Percentiles rank a stretch among this genome's conserved stretches.
phyloP scores from a whole-genome alignment of 2,329 filamentous ascomycete species.

The Chaetomium sp. region DNA sequence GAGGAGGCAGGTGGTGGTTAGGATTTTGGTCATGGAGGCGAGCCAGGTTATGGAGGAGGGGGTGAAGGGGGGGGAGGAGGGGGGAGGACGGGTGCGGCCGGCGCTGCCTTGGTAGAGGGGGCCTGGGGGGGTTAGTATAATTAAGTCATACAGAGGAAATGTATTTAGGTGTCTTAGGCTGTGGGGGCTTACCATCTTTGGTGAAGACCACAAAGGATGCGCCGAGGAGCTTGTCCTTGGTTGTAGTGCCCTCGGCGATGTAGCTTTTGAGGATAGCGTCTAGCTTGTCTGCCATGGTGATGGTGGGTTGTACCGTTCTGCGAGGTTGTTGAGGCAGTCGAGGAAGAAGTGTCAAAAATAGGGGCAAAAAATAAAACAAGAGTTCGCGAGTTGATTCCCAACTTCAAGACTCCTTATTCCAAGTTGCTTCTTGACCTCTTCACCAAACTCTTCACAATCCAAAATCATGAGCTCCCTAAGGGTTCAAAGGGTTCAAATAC shows the following conservation, averaged over 20 bases:
- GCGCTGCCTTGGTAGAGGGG: constrained; percentile 32
- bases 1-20: constrained; percentile 33
- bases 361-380: too few species aligned
- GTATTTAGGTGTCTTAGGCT: too few species aligned
- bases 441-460: too few species aligned
- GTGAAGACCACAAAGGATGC: constrained; percentile 26
- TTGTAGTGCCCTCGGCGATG: constrained; percentile 21
- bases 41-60: constrained; percentile 31
- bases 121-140: constrained; percentile 20
- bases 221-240: constrained; percentile 27
- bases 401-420: too few species aligned
- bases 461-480: too few species aligned
- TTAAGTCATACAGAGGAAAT: too few species aligned
- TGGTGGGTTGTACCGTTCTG: too few species aligned
- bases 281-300: constrained; percentile 18
- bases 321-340: too few species aligned
- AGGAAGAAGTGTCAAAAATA: too few species aligned
- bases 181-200: constrained; percentile 21
- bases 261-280: constrained; percentile 23
- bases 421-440: too few species aligned
- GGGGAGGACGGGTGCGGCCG: constrained; percentile 31
- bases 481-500: too few species aligned
- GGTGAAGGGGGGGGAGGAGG: constrained; percentile 27
- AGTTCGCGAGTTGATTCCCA: too few species aligned
- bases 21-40: constrained; percentile 41